Evolutionary conservation across 164 flowering plant species (phyloP), one percentile per base, ranked within the genome.

Genomic region (Santalum album): DNA sequence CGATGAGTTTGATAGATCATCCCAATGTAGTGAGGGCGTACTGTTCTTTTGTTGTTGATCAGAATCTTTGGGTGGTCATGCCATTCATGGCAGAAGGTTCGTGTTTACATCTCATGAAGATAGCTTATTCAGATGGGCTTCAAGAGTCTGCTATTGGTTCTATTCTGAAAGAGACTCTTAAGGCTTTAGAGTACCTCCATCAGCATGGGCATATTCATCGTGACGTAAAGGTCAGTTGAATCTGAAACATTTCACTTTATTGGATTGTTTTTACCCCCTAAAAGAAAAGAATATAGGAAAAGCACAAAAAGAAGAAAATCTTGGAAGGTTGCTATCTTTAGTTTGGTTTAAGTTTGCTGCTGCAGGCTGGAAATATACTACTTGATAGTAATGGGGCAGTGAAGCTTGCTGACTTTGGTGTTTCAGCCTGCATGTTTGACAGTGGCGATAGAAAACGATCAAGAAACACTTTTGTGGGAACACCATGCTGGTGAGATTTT

Each of bases 1-100:
- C 88, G 20, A 94, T 94, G 99, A 83, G 82, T 66, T 79, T 94
- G 78, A 90, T 94, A 29, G 96, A 94, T 54, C 99, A 94, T 62
- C 92, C 88, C 43, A 89, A 90, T 75, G 88, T 94, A 22, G 75
- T 90, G 36, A 79, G 60, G 55, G 91, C 99, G 25, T 74, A 49
- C 55, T 89, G 99, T 65, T 94, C 99, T 26, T 94, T 94, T 78
- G 96, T 79, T 58, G 97, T 90, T 57, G 96, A 87, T 9, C 72
- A 66, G 21, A 69, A 70, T 62, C 87, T 94, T 34, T 94, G 99
- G 99, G 99, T 94, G 60, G 80, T 85, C 53, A 90, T 87, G 96
- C 97, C 97, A 27, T 94, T 82, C 69, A 90, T 94, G 99, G 92
- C 90, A n/a, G 90, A 87, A 69, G 99, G 99, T 44, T 94, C 99